Evolutionary conservation across 1,284 basidiomycete species (phyloP), one percentile per base, ranked within the genome.

Genomic region (Ustilago cynodontis): DNA sequence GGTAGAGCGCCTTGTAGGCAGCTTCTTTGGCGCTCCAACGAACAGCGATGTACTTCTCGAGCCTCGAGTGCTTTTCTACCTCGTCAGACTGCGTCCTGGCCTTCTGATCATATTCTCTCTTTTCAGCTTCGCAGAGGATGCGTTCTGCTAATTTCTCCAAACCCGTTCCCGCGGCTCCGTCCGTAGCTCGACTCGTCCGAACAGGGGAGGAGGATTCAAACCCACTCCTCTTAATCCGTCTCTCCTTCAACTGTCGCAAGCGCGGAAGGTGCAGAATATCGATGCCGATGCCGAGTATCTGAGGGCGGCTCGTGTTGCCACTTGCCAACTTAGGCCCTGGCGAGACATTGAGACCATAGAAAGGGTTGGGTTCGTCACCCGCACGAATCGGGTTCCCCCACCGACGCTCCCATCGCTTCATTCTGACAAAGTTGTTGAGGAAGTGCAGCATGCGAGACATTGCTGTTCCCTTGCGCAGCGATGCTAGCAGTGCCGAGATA

Each of bases 1-100:
- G 91, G 79, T 91, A 93, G 62, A 94, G 82, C 0, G 94, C 93
- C 85, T 97, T 96, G 88, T 94, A 95, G 0, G 92, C 91, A 0
- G 94, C 93, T 87, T 96, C 94, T 83, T 97, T 97, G 51, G 91
- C 89, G 11, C 77, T 57, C 84, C 84, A 85, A 24, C 84, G 78
- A 26, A 60, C 62, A 3, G 66, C 60, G 10, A 67, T 24, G 50
- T 61, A 73, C 18, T 43, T 55, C 13, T 70, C 63, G 29, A 80
- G 71, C n/a, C 11, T 28, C 11, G 35, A 7, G 5, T 33, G 22
- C 3, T 26, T 24, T 1, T 13, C 20, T 47, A 69, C 29, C 35
- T 49, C 49, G 26, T 59, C 22, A 55, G 31, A 29, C 52, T 41
- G 28, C n/a, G 26, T 24, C 45, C 56, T 16, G 35, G 72, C 45